Percentiles rank a stretch among this genome's conserved stretches.
Conservation (phyloP, 1,284 basidiomycete species). For the Puccinia sorghi region DNA sequence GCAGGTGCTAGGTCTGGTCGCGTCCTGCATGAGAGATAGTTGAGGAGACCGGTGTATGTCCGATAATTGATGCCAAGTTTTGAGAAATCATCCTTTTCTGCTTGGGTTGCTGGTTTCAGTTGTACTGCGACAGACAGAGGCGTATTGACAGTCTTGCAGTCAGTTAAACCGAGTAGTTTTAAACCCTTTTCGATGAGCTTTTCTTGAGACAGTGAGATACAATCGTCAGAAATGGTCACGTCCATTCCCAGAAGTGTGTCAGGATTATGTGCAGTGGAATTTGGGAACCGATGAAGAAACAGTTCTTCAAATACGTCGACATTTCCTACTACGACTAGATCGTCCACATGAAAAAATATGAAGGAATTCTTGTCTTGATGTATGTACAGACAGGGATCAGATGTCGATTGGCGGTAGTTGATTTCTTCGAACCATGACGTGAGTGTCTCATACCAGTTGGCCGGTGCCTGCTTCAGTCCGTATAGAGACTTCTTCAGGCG, state of each 20-base stretch:
- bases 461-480: no score
- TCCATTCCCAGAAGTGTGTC: no score
- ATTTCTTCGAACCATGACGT: neutral
- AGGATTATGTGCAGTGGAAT: no score
- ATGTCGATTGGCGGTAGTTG: neutral
- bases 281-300: neutral
- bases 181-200: constrained; percentile 1
- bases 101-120: neutral
- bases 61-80: no score
- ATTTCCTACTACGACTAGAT: neutral
- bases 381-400: neutral
- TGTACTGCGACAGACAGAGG: neutral
- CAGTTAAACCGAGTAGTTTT: neutral
- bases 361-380: neutral
- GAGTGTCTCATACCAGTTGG: no score
- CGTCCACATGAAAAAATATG: neutral
- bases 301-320: neutral
- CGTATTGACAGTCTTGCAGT: neutral
- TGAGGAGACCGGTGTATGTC: no score
- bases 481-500: no score
- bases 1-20: constrained; percentile 5
- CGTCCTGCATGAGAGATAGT: neutral
- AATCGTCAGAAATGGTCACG: no score
- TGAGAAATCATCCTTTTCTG: neutral
- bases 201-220: neutral